phyloP scores from a whole-genome alignment of 148 eudicot genomes.

The Linanthus parryae region DNA sequence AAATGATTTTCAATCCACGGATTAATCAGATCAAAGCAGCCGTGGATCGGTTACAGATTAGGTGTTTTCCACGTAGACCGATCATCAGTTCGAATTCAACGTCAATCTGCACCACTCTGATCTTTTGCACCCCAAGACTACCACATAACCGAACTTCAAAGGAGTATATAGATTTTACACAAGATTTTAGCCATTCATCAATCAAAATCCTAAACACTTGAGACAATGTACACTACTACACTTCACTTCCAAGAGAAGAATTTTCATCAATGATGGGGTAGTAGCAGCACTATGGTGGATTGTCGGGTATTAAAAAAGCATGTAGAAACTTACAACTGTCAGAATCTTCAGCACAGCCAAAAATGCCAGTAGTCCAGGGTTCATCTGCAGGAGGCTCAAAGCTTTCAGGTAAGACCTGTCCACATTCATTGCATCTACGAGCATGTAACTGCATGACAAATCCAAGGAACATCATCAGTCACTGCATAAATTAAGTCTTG shows the following conservation, averaged over 20 bases:
- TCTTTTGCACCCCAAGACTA: too few species aligned
- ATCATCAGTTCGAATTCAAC: too few species aligned
- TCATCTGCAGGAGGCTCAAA: conserved; percentile 85
- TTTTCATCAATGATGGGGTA: too few species aligned
- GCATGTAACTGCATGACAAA: conserved; percentile 56
- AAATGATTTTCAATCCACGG: too few species aligned
- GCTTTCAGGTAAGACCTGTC: conserved; percentile 93
- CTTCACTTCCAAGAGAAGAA: too few species aligned
- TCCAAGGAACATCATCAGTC: conserved; percentile 6
- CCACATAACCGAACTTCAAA: too few species aligned
- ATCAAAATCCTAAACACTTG: not conserved
- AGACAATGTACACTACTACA: not conserved
- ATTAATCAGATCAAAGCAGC: too few species aligned
- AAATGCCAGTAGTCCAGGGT: conserved; percentile 96
- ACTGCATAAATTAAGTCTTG: too few species aligned
- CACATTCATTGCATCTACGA: conserved; percentile 84
- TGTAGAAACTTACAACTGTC: conserved; percentile 77
- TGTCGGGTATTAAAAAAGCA: not conserved
- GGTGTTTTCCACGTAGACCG: too few species aligned
- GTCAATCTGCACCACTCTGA: too few species aligned
- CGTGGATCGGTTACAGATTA: too few species aligned
- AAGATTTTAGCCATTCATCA: not conserved
- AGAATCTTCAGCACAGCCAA: conserved; percentile 78
- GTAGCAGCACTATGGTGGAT: not conserved
- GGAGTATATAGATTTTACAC: not conserved